Evolutionary conservation across 345 rosid species (phyloP).

Genomic region (Salix caprea): DNA sequence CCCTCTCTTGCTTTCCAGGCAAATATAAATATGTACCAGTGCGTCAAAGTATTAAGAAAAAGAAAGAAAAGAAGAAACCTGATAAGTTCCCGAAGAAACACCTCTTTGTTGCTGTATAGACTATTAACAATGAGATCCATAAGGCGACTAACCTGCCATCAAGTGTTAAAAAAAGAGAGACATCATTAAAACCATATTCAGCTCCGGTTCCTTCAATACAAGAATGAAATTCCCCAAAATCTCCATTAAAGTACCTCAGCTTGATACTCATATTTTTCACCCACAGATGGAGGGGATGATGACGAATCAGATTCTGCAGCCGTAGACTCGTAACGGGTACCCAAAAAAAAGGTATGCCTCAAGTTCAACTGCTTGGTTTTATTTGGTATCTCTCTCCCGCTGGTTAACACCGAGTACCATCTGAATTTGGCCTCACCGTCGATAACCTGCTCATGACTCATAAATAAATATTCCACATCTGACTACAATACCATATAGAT

Average conservation of each 20-base stretch:
- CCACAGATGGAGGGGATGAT: conserved; percentile 39
- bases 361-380: conserved; percentile 23
- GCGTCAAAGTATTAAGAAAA: neutral
- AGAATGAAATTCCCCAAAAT: neutral
- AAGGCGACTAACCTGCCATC: conserved; percentile 86
- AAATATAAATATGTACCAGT: too few species aligned
- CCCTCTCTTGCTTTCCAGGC: too few species aligned
- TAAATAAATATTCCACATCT: neutral
- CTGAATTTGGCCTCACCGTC: conserved; percentile 38
- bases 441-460: conserved; percentile 33
- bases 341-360: conserved; percentile 36
- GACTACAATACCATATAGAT: neutral
- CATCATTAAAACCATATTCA: neutral
- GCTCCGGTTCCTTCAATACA: neutral
- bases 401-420: conserved; percentile 51
- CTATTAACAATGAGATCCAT: conserved; percentile 98
- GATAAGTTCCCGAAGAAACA: conserved; percentile 91
- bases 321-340: conserved; percentile 53
- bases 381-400: conserved; percentile 28
- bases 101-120: conserved; percentile 95
- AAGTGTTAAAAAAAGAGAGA: neutral
- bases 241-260: conserved; percentile 59
- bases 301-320: conserved; percentile 66
- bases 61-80: conserved; percentile 35
- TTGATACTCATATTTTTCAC: conserved; percentile 88